Evolutionary conservation across 495 filamentous ascomycete species (phyloP).

Genomic region (Podospora tetraspora): DNA sequence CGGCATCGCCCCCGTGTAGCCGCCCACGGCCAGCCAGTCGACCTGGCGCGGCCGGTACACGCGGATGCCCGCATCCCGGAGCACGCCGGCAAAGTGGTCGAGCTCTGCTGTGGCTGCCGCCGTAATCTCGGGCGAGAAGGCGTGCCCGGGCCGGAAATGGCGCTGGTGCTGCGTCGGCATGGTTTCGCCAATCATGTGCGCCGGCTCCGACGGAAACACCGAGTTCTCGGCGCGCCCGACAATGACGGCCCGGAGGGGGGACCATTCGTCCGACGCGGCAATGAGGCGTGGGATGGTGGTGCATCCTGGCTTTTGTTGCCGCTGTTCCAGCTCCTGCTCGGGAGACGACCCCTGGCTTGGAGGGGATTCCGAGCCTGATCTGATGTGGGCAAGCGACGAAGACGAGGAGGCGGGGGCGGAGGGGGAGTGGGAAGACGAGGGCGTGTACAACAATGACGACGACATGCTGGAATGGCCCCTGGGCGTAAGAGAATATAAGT

Average conservation of each 20-base stretch:
- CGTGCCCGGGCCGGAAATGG: not conserved
- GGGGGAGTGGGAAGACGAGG: too few species aligned
- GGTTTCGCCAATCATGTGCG: conserved; percentile 5
- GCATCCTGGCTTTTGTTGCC: not conserved
- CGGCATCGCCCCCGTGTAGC: conserved; percentile 7
- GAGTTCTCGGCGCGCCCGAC: conserved; percentile 1
- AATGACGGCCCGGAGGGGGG: conserved; percentile 2
- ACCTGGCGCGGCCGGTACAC: not conserved
- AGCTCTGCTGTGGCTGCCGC: conserved; percentile 1
- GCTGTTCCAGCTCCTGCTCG: not conserved
- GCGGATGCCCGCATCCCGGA: not conserved
- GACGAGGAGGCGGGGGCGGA: too few species aligned
- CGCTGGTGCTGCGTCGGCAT: not conserved
- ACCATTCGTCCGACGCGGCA: conserved; percentile 1
- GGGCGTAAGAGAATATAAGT: too few species aligned
- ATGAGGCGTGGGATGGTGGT: not conserved
- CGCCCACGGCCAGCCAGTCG: not conserved
- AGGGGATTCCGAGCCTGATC: too few species aligned
- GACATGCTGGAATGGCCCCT: too few species aligned
- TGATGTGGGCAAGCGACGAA: too few species aligned
- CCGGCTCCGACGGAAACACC: conserved; percentile 3
- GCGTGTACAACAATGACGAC: too few species aligned
- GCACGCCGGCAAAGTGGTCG: not conserved
- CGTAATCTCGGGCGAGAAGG: not conserved
- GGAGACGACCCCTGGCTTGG: not conserved